Conservation (phyloP, 208 protist genomes). For the Acanthamoeba castellanii region DNA sequence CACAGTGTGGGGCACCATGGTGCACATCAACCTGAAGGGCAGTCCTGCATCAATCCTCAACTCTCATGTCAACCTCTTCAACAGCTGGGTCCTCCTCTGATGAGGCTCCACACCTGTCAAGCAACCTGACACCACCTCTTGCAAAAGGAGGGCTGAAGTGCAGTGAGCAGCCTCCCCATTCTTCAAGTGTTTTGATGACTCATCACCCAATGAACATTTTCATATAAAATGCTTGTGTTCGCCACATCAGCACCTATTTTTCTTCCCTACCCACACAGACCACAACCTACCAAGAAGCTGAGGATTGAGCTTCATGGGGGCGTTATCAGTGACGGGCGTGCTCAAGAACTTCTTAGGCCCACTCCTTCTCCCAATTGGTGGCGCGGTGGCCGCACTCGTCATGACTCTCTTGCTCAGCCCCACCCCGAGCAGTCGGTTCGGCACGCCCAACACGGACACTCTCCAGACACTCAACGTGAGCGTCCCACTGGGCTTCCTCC, state of each 20-base stretch:
- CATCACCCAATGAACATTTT: too few species aligned
- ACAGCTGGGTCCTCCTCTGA: slow-evolving; percentile 28
- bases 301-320: too few species aligned
- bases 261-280: too few species aligned
- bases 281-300: too few species aligned
- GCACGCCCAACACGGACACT: not conserved
- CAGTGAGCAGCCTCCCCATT: not conserved
- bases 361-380: not conserved
- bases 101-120: not conserved
- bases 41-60: not conserved
- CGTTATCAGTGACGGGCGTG: not conserved
- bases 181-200: too few species aligned
- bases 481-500: not conserved
- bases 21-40: slow-evolving; percentile 54
- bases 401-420: not conserved
- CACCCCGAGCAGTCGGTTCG: not conserved
- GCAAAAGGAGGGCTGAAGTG: slow-evolving; percentile 12
- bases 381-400: not conserved
- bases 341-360: not conserved
- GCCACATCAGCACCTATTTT: too few species aligned
- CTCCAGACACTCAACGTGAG: not conserved
- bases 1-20: not conserved
- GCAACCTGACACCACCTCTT: not conserved
- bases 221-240: too few species aligned
- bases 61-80: slow-evolving; percentile 19